Percentiles rank a stretch among this genome's conserved stretches.
These are phyloP conservation scores for Annulohypoxylon bovei DNA, from an alignment of 495 filamentous ascomycete genomes.

Conservation along the genomic window DNA sequence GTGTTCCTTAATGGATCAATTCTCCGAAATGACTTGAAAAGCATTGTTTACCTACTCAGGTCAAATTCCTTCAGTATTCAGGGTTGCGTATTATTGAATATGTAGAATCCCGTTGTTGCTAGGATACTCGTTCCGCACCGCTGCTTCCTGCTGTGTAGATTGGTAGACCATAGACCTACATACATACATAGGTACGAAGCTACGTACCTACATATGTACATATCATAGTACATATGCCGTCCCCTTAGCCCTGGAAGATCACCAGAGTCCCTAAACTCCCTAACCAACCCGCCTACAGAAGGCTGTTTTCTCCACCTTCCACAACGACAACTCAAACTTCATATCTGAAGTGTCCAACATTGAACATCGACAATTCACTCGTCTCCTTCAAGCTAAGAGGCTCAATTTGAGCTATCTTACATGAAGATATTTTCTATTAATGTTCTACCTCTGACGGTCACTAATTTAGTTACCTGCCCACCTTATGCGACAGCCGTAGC, in stretches of 20 bases:
- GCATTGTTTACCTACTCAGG: background rate
- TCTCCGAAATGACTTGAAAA: conserved; percentile 3
- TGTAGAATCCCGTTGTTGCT: background rate
- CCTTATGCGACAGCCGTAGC: conserved; percentile 34
- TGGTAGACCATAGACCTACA: conserved; percentile 7
- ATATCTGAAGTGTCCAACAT: conserved; percentile 29
- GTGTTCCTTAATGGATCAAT: background rate
- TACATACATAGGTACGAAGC: conserved; percentile 6
- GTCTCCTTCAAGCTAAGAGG: conserved; percentile 28
- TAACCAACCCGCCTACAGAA: conserved; percentile 21
- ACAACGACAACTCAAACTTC: conserved; percentile 45
- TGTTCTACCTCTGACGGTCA: conserved; percentile 13
- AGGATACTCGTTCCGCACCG: conserved; percentile 7
- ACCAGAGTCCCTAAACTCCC: conserved; percentile 38
- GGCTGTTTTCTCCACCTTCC: conserved; percentile 40
- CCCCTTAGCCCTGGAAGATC: conserved; percentile 37
- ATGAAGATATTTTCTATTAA: conserved; percentile 21
- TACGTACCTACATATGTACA: conserved; percentile 17
- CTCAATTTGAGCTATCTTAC: conserved; percentile 38
- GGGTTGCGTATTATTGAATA: background rate
- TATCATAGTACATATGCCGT: conserved; percentile 15
- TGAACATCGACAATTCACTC: conserved; percentile 13
- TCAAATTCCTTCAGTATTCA: background rate
- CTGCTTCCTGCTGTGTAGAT: background rate
- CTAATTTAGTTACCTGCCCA: background rate